A percentile compares a stretch with the other conserved stretches of the same genome.
Conservation (phyloP, 2,329 filamentous ascomycete genomes). For the Nannizziopsis arthrosporioides region DNA sequence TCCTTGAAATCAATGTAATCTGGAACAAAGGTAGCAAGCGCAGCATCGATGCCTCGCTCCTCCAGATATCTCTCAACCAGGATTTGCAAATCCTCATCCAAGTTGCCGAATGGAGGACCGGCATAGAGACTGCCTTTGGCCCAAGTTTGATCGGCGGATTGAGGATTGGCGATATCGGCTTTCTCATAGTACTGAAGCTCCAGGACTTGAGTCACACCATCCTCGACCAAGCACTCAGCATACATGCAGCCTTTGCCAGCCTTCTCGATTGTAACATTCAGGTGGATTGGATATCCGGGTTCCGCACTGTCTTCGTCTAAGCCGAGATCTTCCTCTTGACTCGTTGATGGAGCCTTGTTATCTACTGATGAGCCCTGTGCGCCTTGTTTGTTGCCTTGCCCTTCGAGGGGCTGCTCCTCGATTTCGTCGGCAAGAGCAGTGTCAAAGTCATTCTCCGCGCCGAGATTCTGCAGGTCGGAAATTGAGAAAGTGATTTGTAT, state of each 20-base stretch:
- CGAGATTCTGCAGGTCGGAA: conserved; percentile 62
- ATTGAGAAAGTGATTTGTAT: conserved; percentile 77
- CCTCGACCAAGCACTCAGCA: conserved; percentile 75
- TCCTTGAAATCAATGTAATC: conserved; percentile 98
- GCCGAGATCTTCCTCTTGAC: conserved; percentile 47
- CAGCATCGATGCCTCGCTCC: conserved; percentile 80
- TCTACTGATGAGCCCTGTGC: conserved; percentile 47
- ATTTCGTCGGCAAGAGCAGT: conserved; percentile 48
- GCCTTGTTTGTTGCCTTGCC: conserved; percentile 39
- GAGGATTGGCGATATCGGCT: conserved; percentile 61
- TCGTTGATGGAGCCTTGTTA: conserved; percentile 45
- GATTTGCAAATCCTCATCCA: conserved; percentile 90
- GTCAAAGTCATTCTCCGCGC: conserved; percentile 48
- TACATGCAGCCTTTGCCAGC: conserved; percentile 70
- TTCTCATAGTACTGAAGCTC: conserved; percentile 82
- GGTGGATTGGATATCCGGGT: conserved; percentile 61
- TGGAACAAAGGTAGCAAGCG: conserved; percentile 78
- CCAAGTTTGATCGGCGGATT: conserved; percentile 66
- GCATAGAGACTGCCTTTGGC: conserved; percentile 68
- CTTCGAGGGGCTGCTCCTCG: conserved; percentile 47
- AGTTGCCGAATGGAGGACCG: conserved; percentile 82
- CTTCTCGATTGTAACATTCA: conserved; percentile 85
- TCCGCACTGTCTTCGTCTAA: conserved; percentile 40
- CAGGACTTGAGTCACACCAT: conserved; percentile 76
- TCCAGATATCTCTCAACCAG: conserved; percentile 88